Evolutionary conservation across 108 stramenopile species (phyloP), one percentile per base, ranked within the genome.

Genomic region (Skeletonema potamos): DNA sequence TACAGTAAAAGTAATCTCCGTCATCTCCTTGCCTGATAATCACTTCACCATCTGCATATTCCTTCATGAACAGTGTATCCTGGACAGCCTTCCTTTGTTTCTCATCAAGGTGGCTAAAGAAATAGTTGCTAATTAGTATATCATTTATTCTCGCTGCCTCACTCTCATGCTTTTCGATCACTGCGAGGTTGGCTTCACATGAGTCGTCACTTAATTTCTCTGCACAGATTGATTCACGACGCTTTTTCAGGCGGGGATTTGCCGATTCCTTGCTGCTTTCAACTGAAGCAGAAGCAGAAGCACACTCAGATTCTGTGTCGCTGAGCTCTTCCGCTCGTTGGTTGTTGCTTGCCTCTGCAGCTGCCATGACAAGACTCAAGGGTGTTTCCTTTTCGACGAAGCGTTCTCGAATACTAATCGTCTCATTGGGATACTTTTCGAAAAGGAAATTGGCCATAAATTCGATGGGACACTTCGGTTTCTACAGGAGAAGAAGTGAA

Each of bases 1-100:
- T 79, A 26, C 90, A 87, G 62, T 93, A 96, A 72, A 96, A 96
- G 66, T 81, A 90, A 58, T 96, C 95, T 37, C 95, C 95, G 5
- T 84, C 80, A 57, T 93, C 89, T 18, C 95, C 95, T 66, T 96
- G 95, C 39, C 88, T 86, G 64, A 96, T 96, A 39, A 96, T 92
- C 29, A 93, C 81, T 32, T 88, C 81, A 13, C 86, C 88, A 26
- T 76, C 71, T 12, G 64, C 26, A 20, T 86, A 61, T 9, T 82
- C 66, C n/a, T 85, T 85, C 6, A 68, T 22, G 54, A 84, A 87
- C 89, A 89, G 89, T 8, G 86, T 81, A 24, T 83, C 60, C 55
- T 58, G 66, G 11, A 90, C 77, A 22, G 67, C 58, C 18, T 83
- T 57, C 63, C 68, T 85, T 30, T 88, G 85, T 22, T 75, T 61